Evolutionary conservation across 2,329 filamentous ascomycete species (phyloP), one percentile per base, ranked within the genome.

Genomic region (Fusarium odoratissimum): DNA sequence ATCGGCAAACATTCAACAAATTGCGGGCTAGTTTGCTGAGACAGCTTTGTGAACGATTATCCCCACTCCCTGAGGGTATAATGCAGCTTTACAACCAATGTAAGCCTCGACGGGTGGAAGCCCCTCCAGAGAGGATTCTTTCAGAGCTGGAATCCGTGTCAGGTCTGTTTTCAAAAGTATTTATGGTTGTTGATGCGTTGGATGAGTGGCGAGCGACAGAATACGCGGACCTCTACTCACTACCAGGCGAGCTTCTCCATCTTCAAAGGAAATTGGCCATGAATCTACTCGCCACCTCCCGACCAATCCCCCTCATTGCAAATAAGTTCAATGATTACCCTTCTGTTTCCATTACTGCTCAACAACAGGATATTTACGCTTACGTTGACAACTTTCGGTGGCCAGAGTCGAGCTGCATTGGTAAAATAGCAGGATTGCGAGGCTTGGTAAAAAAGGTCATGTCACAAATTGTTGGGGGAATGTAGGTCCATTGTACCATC

Each of bases 391-490:
- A 7, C 3, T 49, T 17, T 9, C 9, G n/a, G 9, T 49, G 46
- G 46, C 14, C 30, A 17, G 16, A 31, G n/a, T 49, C 21, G 14
- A 49, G 46, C 21, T 49, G 46, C 3, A 23, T 33, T 7, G 10
- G 44, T 5, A 45, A 2, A 0, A 21, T 7, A 28, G 0, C 17
- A 14, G 1, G 0, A 21, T 7, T 45, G 3, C 0, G 5, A 45
- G 5, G 0, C 3, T 0, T 28, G 3, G 5, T 45, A 21, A 45
- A 10, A 7, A 3, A 0, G 3, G 0, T 0, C 0, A n/a, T 48
- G 13, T 17, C 45, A 3, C 21, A 31, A 4, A 8, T 12, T 3
- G 9, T 8, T 0, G 6, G 0, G 0, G 19, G 28, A 17, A n/a
- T 48, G 28, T 48, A 16, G 0, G 45, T 0, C 4, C 2, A 10